Evolutionary conservation across 1,284 basidiomycete genomes (phyloP).

Genomic region (Gomphus bonarii): DNA sequence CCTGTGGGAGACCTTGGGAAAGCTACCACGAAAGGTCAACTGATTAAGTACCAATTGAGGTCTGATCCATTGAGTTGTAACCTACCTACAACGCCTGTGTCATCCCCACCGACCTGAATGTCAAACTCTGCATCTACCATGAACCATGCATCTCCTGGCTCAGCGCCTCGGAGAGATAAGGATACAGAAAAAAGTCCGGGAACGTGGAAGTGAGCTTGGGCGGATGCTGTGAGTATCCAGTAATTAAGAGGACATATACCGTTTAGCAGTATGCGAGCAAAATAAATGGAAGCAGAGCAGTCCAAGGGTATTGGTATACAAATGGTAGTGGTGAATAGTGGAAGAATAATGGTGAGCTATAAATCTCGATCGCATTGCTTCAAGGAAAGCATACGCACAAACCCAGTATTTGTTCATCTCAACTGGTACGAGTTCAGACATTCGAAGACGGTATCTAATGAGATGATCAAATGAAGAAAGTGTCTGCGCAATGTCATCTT

Average conservation of each 20-base stretch:
- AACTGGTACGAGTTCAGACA: constrained; percentile 62
- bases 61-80: constrained; percentile 1
- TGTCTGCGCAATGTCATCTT: constrained; percentile 54
- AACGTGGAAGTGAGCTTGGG: constrained; percentile 68
- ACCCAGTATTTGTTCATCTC: constrained; percentile 69
- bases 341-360: background rate
- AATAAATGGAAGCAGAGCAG: background rate
- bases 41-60: background rate
- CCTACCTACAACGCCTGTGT: constrained; percentile 58
- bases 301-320: background rate
- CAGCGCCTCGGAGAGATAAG: constrained; percentile 59
- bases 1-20: constrained; percentile 59
- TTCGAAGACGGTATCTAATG: constrained; percentile 66
- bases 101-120: constrained; percentile 63
- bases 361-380: background rate
- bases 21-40: constrained; percentile 30
- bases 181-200: constrained; percentile 69
- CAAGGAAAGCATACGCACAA: constrained; percentile 29
- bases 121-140: constrained; percentile 70
- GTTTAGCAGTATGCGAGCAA: constrained; percentile 6
- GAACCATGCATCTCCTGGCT: constrained; percentile 69
- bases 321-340: background rate
- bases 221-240: constrained; percentile 38
- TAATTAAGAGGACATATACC: constrained; percentile 4
- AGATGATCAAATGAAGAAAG: constrained; percentile 64